Evolutionary conservation across 768 basidiomycete genomes (phyloP), one percentile per base, ranked within the genome.

Genomic region (Russula lepida): DNA sequence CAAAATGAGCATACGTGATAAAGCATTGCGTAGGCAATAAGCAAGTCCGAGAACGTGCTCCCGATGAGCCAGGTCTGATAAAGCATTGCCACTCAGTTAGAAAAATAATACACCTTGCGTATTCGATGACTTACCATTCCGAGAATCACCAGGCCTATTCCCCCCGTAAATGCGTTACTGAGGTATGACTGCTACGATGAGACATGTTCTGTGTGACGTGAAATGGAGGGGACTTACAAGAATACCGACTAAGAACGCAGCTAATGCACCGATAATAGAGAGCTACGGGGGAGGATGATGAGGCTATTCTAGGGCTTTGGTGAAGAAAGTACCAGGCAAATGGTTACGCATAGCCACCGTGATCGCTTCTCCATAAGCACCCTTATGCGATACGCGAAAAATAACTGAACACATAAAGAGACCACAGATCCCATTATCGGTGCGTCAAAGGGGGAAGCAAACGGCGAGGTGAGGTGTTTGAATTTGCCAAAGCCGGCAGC

Each of bases 361-460:
- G 12, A 23, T 23, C 13, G 19, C 50, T 35, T 52, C 32, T 33
- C 21, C 32, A 21, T 35, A 9, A 62, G 56, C 32, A 62, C 37
- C 56, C 50, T 67, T 27, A 74, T 73, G 17, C 72, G 68, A 50
- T 71, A 72, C 48, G 68, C 69, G 65, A 70, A 73, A 56, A 74
- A 74, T 7, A 71, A 44, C 58, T 73, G 71, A 13, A 72, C 67
- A 8, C 63, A 58, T 28, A 73, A 59, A 6, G 68, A 65, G n/a
- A 70, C 65, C 6, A 71, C 19, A 6, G 66, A 54, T 6, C 69
- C 71, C 30, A 72, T 64, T 5, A 73, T 56, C 21, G 70, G 71
- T 6, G 65, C 66, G 54, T 71, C 71, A 30, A 71, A 63, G 7
- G 67, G 54, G 0, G 68, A 69, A 13, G 69, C 58, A 37, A 68